A percentile compares a stretch with the other conserved stretches of the same genome.
Evolutionary conservation across 2,329 filamentous ascomycete genomes (phyloP).

Genomic region (Diaporthe capsici): DNA sequence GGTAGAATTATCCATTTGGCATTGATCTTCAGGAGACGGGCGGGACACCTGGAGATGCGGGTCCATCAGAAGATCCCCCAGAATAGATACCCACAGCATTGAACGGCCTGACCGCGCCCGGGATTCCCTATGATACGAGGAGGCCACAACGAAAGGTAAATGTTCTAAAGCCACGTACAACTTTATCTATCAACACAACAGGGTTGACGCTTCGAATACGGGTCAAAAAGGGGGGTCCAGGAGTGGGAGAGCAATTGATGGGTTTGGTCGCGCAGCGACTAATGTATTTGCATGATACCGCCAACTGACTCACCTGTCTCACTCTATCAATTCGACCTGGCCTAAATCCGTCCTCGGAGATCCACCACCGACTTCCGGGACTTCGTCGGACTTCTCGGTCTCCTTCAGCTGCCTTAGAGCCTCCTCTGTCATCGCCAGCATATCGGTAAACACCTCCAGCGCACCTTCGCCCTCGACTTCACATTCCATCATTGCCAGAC

Average conservation of each 20-base stretch:
- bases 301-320: slow-evolving; percentile 25
- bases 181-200: not conserved
- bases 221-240: not conserved
- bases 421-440: slow-evolving; percentile 20
- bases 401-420: slow-evolving; percentile 18
- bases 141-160: not conserved
- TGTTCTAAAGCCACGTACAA: not conserved
- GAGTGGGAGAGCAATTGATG: not conserved
- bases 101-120: slow-evolving; percentile 4
- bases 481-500: not conserved
- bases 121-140: not conserved
- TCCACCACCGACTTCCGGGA: slow-evolving; percentile 25
- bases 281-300: slow-evolving; percentile 5
- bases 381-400: not conserved
- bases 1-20: not conserved
- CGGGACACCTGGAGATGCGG: slow-evolving; percentile 27
- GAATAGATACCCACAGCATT: slow-evolving; percentile 10
- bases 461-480: slow-evolving; percentile 26
- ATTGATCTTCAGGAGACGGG: slow-evolving; percentile 28
- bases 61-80: slow-evolving; percentile 21
- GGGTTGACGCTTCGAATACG: not conserved
- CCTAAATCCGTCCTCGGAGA: not conserved
- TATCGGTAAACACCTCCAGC: slow-evolving; percentile 5
- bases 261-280: not conserved
- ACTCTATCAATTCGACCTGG: not conserved